phyloP scores from a whole-genome alignment of 495 filamentous ascomycete species.

The Podospora pseudoanserina region DNA sequence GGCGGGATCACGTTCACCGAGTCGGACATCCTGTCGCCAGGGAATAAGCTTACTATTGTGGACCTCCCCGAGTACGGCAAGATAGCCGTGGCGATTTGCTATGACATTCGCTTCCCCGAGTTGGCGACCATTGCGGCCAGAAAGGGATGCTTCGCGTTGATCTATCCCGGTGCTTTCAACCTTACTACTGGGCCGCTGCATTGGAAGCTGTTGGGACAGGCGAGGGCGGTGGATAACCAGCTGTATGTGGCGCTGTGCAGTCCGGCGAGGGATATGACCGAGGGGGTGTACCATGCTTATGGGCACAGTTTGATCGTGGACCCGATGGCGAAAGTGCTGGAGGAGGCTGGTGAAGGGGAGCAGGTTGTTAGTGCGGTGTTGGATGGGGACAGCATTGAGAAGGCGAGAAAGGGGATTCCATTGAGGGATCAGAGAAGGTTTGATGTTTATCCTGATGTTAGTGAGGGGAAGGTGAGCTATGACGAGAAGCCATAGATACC shows the following conservation, averaged over 20 bases:
- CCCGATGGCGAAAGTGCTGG: constrained; percentile 80
- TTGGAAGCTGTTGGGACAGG: constrained; percentile 79
- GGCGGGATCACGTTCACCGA: constrained; percentile 90
- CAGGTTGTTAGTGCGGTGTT: constrained; percentile 74
- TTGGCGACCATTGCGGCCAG: constrained; percentile 86
- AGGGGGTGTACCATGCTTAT: constrained; percentile 79
- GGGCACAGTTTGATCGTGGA: constrained; percentile 86
- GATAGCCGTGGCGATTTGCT: constrained; percentile 88
- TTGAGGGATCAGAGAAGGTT: constrained; percentile 81
- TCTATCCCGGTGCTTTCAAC: constrained; percentile 97
- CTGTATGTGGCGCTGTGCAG: constrained; percentile 89
- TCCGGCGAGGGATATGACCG: constrained; percentile 71
- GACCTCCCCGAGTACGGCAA: constrained; percentile 82
- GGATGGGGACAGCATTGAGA: constrained; percentile 65
- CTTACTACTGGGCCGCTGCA: constrained; percentile 86
- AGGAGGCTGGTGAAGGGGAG: constrained; percentile 70
- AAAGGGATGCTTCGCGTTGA: constrained; percentile 64
- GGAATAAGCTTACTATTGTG: constrained; percentile 74
- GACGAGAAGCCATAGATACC: constrained; percentile 24
- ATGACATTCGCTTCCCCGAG: constrained; percentile 95
- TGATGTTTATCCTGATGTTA: constrained; percentile 94
- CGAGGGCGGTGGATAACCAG: constrained; percentile 91
- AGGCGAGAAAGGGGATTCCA: constrained; percentile 79
- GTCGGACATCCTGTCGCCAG: constrained; percentile 80
- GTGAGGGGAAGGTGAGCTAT: constrained; percentile 40